phyloP scores from a whole-genome alignment of 768 basidiomycete genomes.

The Panaeolus papilionaceus region DNA sequence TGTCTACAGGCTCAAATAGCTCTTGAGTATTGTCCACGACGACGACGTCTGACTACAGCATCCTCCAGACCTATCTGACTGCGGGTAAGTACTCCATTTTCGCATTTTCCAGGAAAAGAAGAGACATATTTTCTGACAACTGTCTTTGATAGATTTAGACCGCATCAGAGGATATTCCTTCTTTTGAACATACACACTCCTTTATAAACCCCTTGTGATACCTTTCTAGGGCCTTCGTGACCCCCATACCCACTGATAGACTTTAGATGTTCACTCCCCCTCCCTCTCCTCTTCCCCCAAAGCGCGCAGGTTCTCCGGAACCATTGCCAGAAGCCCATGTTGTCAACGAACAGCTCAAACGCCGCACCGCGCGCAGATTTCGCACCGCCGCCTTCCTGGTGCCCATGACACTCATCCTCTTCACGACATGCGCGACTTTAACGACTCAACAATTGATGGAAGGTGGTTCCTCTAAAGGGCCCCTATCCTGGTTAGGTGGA shows the following conservation, averaged over 20 bases:
- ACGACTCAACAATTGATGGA: constrained; percentile 43
- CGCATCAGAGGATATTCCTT: constrained; percentile 11
- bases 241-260: background rate
- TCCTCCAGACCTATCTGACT: background rate
- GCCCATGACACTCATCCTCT: constrained; percentile 59
- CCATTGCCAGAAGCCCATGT: background rate
- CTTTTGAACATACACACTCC: constrained; percentile 11
- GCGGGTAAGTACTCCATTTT: background rate
- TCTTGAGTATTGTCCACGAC: constrained; percentile 8
- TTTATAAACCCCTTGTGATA: constrained; percentile 10
- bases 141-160: constrained; percentile 12
- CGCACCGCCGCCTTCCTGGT: constrained; percentile 61
- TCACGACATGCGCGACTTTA: constrained; percentile 56
- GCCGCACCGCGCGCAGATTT: constrained; percentile 48
- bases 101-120: background rate
- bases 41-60: background rate
- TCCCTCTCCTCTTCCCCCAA: constrained; percentile 37
- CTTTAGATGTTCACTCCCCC: constrained; percentile 41
- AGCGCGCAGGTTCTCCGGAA: constrained; percentile 12
- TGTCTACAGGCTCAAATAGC: background rate
- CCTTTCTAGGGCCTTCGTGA: constrained; percentile 2
- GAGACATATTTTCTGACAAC: background rate
- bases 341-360: constrained; percentile 38
- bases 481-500: constrained; percentile 37
- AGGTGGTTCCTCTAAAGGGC: constrained; percentile 35